Evolutionary conservation across 2,329 filamentous ascomycete species (phyloP).

Genomic region (Hypoxylon sp.): DNA sequence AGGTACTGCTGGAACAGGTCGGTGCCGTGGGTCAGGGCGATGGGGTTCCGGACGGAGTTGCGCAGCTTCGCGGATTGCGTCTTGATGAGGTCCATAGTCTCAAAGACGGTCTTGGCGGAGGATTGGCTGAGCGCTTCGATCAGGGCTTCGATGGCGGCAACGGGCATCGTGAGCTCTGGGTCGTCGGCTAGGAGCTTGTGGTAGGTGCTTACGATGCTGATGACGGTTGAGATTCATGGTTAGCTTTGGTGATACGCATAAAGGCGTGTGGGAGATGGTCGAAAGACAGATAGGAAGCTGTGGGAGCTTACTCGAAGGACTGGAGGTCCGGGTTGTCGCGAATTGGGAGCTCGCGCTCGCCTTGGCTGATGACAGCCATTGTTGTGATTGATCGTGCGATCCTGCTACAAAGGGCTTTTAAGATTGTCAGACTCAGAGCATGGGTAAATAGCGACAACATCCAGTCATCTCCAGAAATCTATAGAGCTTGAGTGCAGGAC

Average conservation of each 20-base stretch:
- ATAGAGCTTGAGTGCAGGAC: background rate
- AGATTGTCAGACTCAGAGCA: background rate
- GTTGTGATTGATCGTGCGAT: constrained; percentile 1
- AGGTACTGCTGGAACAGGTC: constrained; percentile 97
- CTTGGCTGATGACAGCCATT: constrained; percentile 39
- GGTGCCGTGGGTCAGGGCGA: constrained; percentile 92
- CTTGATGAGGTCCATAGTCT: constrained; percentile 89
- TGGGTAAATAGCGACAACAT: background rate
- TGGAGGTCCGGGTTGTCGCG: constrained; percentile 48
- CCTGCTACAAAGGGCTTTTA: background rate
- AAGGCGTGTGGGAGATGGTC: background rate
- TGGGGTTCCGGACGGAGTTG: constrained; percentile 83
- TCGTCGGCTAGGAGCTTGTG: constrained; percentile 71
- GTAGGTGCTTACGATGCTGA: constrained; percentile 69
- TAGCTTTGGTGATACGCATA: constrained; percentile 1
- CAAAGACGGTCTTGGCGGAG: constrained; percentile 87
- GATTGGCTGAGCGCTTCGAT: constrained; percentile 86
- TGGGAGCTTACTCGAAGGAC: constrained; percentile 47
- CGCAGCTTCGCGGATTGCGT: constrained; percentile 83
- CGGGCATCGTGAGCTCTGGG: constrained; percentile 91
- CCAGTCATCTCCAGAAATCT: background rate
- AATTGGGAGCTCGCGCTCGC: constrained; percentile 46
- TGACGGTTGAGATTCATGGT: constrained; percentile 42
- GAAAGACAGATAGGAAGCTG: background rate
- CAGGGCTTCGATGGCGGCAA: constrained; percentile 92